Conservation (phyloP, 2,329 filamentous ascomycete species). For the Paecilomyces sp. region DNA sequence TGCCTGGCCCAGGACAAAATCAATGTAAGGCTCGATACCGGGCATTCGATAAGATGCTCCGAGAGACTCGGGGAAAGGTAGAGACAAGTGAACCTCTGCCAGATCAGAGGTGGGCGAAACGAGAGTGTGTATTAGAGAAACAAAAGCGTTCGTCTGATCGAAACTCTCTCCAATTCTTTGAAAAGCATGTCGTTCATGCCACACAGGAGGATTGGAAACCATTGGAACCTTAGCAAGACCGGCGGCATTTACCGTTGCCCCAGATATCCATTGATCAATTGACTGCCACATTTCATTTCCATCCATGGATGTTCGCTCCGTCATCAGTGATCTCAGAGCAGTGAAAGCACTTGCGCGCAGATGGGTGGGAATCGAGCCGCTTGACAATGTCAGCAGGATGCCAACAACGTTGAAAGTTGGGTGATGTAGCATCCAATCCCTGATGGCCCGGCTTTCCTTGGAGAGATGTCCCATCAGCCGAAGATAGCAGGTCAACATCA, state of each 20-base stretch:
- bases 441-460: constrained; percentile 63
- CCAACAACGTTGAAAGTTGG: constrained; percentile 63
- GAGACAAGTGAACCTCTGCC: constrained; percentile 57
- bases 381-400: constrained; percentile 71
- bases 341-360: constrained; percentile 79
- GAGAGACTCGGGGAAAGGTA: constrained; percentile 82
- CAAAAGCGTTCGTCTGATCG: constrained; percentile 78
- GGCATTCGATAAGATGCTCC: constrained; percentile 70
- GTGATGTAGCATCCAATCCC: constrained; percentile 64
- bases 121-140: constrained; percentile 67
- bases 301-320: constrained; percentile 61
- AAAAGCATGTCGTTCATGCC: constrained; percentile 56
- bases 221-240: constrained; percentile 42
- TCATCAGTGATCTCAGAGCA: constrained; percentile 67
- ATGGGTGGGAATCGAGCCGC: constrained; percentile 66
- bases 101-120: constrained; percentile 49
- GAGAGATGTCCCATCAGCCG: constrained; percentile 78
- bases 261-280: constrained; percentile 73
- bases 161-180: constrained; percentile 70
- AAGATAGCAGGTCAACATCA: constrained; percentile 94
- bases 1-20: constrained; percentile 77
- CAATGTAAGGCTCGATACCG: constrained; percentile 86
- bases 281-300: constrained; percentile 71
- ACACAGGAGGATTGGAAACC: constrained; percentile 32
- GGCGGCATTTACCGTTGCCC: constrained; percentile 32